Conservation (phyloP, 306 rosid species). For the Oxytropis ochrocephala region DNA sequence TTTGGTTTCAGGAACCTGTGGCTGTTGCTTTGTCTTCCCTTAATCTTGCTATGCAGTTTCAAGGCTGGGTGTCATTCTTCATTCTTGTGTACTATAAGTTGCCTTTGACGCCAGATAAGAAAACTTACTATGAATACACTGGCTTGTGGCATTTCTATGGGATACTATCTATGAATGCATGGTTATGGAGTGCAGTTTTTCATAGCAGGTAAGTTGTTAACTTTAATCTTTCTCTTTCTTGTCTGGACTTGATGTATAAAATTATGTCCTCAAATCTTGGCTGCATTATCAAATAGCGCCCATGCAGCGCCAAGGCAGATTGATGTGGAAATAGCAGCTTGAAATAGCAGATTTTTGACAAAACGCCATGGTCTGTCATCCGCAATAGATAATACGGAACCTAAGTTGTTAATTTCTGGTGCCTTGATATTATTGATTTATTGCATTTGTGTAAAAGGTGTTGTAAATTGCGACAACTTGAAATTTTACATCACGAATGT, state of each 20-base stretch:
- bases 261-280: neutral
- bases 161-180: constrained; percentile 77
- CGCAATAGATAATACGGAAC: neutral
- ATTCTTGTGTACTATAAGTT: constrained; percentile 86
- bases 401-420: neutral
- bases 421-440: neutral
- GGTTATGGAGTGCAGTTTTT: constrained; percentile 91
- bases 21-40: constrained; percentile 85
- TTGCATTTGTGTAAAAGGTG: neutral
- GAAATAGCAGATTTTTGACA: too few relatives aligned
- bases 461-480: neutral
- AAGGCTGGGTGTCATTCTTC: constrained; percentile 97
- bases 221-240: neutral
- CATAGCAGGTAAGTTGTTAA: constrained; percentile 70
- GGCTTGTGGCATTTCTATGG: constrained; percentile 94
- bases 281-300: too few relatives aligned
- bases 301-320: too few relatives aligned
- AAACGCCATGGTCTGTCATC: too few relatives aligned
- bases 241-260: neutral
- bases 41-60: constrained; percentile 94
- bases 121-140: constrained; percentile 70
- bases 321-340: too few relatives aligned
- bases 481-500: neutral
- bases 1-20: constrained; percentile 73
- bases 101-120: constrained; percentile 63